Evolutionary conservation across 164 flowering plant genomes (phyloP), one percentile per base, ranked within the genome.

Genomic region (Pachysandra terminalis): DNA sequence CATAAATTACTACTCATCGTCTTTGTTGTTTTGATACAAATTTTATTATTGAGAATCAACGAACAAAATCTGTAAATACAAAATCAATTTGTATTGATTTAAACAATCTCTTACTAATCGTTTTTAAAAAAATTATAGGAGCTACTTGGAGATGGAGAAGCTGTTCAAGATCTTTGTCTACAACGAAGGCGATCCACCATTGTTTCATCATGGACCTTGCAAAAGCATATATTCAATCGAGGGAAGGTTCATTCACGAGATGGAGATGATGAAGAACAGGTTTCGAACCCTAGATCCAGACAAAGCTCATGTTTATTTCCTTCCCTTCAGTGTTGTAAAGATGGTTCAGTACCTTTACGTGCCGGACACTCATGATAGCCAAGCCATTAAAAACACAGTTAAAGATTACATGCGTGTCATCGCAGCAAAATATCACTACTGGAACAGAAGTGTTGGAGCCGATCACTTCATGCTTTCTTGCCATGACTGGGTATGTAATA

Each of bases 361-460:
- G 5, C 70, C 77, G 26, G 25, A 26, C 45, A 6, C 27, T 24
- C 71, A 48, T 1, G 54, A 54, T 51, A 51, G n/a, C n/a, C n/a
- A 64, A 7, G 60, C 58, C 13, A 56, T 51, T n/a, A 8, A n/a
- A 9, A 22, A 23, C 7, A 53, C 56, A n/a, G 22, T 53, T 19
- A 13, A 9, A 0, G 75, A 76, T 17, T 76, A 76, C 54, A 45
- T 76, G 15, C 13, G 27, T 5, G 24, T 72, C 28, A 40, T 82
- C 2, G 56, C 82, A 0, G 21, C 23, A 0, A 77, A 59, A 25
- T 78, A 82, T 45, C 81, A 80, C 0, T 79, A 61, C 56, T 83
- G 86, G 88, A 83, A 81, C 23, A 57, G 78, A 45, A 80, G 74
- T 74, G 7, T 16, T 6, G 89, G 89, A 85, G n/a, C n/a, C n/a